Base-by-base conservation (phyloP, 2,329 filamentous ascomycete genomes). In the Allantophomopsis lycopodina region DNA sequence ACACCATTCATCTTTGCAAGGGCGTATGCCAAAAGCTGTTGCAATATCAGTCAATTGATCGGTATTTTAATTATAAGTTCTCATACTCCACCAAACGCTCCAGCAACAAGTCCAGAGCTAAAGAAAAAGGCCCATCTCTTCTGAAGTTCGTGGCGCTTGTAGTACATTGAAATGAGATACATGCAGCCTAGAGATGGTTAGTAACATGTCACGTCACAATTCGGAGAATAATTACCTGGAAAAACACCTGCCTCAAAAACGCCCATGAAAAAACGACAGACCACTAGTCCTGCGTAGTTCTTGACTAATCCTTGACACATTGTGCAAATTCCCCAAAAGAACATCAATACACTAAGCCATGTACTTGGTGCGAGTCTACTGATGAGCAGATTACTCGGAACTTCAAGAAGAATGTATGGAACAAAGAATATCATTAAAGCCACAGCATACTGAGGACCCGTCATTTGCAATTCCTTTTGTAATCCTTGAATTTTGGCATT, bases 71-170 rank as follows among this genome's bases (percentile, higher is more conserved):
- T 5, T 5, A 21, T 21, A 16, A 5, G 32, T 5, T 12, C 12
- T n/a, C 32, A n/a, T 33, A 33, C 32, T n/a, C 87, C 87, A 34
- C 85, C 86, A 51, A 94, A 95, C 0, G 86, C 83, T 23, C 83
- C 83, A 1, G 83, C 83, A 3, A 89, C 64, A 0, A 79, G 83
- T 1, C 83, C 88, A 20, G 72, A 84, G 52, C 74, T 79, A 66
- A 96, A 96, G 68, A 96, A 96, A 66, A 96, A 88, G n/a, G 79
- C 83, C 62, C 88, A 95, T 28, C 91, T 77, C 53, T 86, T 85
- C 61, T 96, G 89, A 2, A 88, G 85, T 61, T 96, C 91, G 35
- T 68, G 67, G 43, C 89, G 76, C 43, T 79, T 78, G 52, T 96
- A 98, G 87, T 83, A 93, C 79, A 88, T 89, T 42, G 83, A 77